These are phyloP conservation scores for Penicillium sp. DNA, from an alignment of 2,329 filamentous ascomycete genomes.

Conservation along the genomic window DNA sequence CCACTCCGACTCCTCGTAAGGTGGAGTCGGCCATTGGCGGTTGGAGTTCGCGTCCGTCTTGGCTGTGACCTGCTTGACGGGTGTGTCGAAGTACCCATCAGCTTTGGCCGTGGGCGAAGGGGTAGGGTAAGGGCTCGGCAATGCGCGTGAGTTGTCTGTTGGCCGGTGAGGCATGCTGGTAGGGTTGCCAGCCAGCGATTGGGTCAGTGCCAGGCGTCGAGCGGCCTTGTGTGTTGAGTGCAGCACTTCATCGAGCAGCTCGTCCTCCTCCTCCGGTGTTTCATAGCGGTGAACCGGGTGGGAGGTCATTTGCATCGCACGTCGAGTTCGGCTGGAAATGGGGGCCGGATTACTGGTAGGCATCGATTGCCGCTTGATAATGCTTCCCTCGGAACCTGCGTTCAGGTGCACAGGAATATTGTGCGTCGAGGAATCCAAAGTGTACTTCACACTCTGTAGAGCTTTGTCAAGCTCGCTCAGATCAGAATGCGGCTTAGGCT, in stretches of 20 bases:
- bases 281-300: constrained; percentile 84
- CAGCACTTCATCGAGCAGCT: constrained; percentile 86
- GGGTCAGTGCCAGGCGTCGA: constrained; percentile 61
- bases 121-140: constrained; percentile 62
- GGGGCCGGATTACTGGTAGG: constrained; percentile 45
- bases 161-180: constrained; percentile 53
- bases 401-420: constrained; percentile 39
- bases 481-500: constrained; percentile 49
- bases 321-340: constrained; percentile 74
- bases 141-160: constrained; percentile 27
- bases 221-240: constrained; percentile 73
- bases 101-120: constrained; percentile 79
- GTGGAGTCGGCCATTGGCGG: constrained; percentile 89
- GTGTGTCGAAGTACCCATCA: constrained; percentile 66
- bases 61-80: constrained; percentile 63
- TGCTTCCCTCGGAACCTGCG: constrained; percentile 27
- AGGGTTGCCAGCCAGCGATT: constrained; percentile 43
- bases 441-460: constrained; percentile 59
- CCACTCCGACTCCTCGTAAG: constrained; percentile 93
- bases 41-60: constrained; percentile 51
- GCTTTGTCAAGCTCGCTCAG: constrained; percentile 61
- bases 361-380: constrained; percentile 41
- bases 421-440: constrained; percentile 48
- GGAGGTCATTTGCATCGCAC: constrained; percentile 66
- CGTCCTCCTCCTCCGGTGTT: constrained; percentile 93